These are phyloP conservation scores for Cladosporium austrohemisphaericum DNA, from an alignment of 2,329 filamentous ascomycete species.

Conservation along the genomic window DNA sequence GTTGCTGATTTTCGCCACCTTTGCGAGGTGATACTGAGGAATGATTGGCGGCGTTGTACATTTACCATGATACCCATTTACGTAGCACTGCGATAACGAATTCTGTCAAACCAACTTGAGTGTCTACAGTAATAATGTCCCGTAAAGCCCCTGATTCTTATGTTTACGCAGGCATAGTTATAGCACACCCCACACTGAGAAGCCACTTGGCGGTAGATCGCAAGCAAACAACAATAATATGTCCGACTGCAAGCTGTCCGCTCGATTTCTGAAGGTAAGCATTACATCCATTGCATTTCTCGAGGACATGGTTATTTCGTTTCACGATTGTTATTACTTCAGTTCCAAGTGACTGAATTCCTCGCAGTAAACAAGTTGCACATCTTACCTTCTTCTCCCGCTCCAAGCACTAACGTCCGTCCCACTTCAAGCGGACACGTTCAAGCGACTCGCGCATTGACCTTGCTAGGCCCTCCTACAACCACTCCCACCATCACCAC, in stretches of 20 bases:
- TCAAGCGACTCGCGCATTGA: slow-evolving; percentile 10
- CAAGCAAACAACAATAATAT: no score
- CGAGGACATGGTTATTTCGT: no score
- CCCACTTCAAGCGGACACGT: slow-evolving; percentile 12
- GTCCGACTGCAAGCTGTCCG: not conserved
- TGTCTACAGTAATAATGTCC: no score
- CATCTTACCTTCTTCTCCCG: not conserved
- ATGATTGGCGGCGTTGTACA: slow-evolving; percentile 1
- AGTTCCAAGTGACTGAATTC: no score
- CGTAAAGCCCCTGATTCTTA: slow-evolving; percentile 5
- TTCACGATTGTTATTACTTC: no score
- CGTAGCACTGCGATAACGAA: slow-evolving; percentile 1
- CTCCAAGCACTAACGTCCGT: not conserved
- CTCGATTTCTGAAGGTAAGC: no score
- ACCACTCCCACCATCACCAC: not conserved
- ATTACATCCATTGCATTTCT: no score
- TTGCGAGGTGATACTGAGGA: no score
- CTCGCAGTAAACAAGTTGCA: no score
- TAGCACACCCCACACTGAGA: slow-evolving; percentile 4
- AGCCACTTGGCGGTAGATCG: not conserved
- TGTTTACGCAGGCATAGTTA: not conserved
- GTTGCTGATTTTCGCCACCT: no score
- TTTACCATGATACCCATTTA: slow-evolving; percentile 14
- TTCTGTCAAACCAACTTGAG: not conserved
- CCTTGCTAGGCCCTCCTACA: slow-evolving; percentile 9